Base-by-base conservation (phyloP, 306 rosid genomes). In the Herpetospermum pedunculosum region DNA sequence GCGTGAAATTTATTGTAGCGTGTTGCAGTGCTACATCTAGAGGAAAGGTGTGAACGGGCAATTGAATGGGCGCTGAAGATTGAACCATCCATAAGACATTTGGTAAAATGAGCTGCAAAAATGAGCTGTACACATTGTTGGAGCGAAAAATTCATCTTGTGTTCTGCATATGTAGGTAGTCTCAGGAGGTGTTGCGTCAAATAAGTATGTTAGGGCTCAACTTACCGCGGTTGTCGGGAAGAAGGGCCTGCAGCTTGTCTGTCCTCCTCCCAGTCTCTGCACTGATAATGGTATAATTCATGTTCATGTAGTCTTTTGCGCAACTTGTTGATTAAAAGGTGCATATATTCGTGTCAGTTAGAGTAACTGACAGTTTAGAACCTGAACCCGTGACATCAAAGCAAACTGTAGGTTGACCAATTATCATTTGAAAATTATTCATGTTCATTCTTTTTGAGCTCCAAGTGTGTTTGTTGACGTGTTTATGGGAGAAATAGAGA, bases 121-220 rank as follows among this genome's bases (percentile, higher is more conserved):
- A 50, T 76, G 49, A 69, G 30, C 12, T 40, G 72, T 80, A 38
- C 79, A 13, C 69, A 46, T 26, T 32, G 40, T 40, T 55, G 46
- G 65, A 79, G 44, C 37, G 19, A 70, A 71, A 26, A 62, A 47
- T 57, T 38, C 75, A 53, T 81, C 75, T 54, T 52, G 16, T 73
- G 40, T 26, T 77, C 79, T 81, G 76, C 65, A 29, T 75, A 62
- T 84, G 78, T 79, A 94, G 98, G 95, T 94, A 57, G 88, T 94
- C 75, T 86, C 97, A 47, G 98, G 97, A 73, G 98, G 98, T 23
- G 98, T 94, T 80, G 98, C 98, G 44, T 91, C 98, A 74, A 94
- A 94, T 70, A 85, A 89, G 70, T 89, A 88, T 75, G 96, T 94
- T 21, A 76, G 97, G 78, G 75, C 90, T 78, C 92, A 70, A 71